Conservation (phyloP, 1,284 basidiomycete genomes). For the Trichosporon sp. region DNA sequence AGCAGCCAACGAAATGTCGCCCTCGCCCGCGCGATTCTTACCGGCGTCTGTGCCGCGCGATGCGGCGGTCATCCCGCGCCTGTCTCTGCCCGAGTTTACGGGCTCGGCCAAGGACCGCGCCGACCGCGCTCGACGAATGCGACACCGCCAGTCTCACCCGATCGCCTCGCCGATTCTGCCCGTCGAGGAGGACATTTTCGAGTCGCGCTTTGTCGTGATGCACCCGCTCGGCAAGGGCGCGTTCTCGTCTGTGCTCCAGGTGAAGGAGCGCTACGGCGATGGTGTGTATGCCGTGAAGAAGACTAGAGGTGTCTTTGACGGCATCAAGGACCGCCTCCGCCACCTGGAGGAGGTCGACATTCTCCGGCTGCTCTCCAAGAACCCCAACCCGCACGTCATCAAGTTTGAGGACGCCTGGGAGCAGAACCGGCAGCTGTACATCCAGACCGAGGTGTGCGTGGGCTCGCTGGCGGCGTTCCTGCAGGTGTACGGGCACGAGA, state of each 20-base stretch:
- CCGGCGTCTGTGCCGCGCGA: background rate
- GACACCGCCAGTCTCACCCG: conserved; percentile 47
- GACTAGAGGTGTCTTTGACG: conserved; percentile 81
- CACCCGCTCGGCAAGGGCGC: conserved; percentile 86
- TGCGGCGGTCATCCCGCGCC: conserved; percentile 29
- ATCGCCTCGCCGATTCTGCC: conserved; percentile 19
- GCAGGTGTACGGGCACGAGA: conserved; percentile 81
- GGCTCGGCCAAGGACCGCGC: conserved; percentile 26
- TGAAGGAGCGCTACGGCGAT: conserved; percentile 60
- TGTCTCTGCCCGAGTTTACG: conserved; percentile 44
- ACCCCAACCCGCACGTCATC: conserved; percentile 69
- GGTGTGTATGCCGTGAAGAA: conserved; percentile 85
- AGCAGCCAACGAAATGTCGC: conserved; percentile 3
- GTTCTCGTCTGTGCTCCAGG: conserved; percentile 91
- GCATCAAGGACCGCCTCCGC: conserved; percentile 78
- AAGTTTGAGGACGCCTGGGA: conserved; percentile 97
- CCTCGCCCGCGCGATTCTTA: conserved; percentile 8
- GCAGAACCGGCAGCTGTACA: conserved; percentile 79
- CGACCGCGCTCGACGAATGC: conserved; percentile 27
- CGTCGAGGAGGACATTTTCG: conserved; percentile 45
- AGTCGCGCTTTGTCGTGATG: conserved; percentile 61
- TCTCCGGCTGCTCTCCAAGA: conserved; percentile 65
- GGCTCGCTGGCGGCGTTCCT: conserved; percentile 90
- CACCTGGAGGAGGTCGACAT: conserved; percentile 94
- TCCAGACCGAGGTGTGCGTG: conserved; percentile 91